Conservation (phyloP, 768 basidiomycete genomes). For the Suillus paluster region DNA sequence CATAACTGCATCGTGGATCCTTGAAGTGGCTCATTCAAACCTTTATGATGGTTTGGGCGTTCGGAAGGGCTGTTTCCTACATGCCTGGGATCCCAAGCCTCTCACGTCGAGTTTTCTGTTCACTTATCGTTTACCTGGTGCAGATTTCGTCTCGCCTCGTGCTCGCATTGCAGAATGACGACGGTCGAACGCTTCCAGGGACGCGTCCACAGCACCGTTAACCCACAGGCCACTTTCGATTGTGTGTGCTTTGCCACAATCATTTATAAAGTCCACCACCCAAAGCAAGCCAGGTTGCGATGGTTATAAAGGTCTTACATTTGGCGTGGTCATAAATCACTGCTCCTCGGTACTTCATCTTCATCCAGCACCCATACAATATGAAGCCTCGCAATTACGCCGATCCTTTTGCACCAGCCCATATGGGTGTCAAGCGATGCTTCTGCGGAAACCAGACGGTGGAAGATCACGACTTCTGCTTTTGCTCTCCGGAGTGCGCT, state of each 20-base stretch:
- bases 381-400: not conserved
- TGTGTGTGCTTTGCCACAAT: not conserved
- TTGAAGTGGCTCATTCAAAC: no score
- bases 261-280: no score
- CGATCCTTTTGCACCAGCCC: not conserved
- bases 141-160: no score
- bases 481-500: conserved; percentile 9
- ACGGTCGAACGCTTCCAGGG: not conserved
- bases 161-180: not conserved
- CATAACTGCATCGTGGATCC: no score
- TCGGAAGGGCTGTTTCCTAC: no score
- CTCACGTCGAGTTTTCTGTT: no score
- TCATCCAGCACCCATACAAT: not conserved
- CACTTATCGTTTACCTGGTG: no score
- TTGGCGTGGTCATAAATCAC: not conserved
- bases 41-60: no score
- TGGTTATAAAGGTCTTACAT: conserved; percentile 5
- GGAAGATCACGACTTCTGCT: conserved; percentile 9
- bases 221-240: not conserved
- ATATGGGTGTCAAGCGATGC: not conserved
- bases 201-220: not conserved
- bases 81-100: no score
- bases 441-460: conserved; percentile 6
- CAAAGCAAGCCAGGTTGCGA: not conserved
- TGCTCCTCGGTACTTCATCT: not conserved